Evolutionary conservation across 2,329 filamentous ascomycete genomes (phyloP), one percentile per base, ranked within the genome.

Genomic region (Fusarium miscanthi): DNA sequence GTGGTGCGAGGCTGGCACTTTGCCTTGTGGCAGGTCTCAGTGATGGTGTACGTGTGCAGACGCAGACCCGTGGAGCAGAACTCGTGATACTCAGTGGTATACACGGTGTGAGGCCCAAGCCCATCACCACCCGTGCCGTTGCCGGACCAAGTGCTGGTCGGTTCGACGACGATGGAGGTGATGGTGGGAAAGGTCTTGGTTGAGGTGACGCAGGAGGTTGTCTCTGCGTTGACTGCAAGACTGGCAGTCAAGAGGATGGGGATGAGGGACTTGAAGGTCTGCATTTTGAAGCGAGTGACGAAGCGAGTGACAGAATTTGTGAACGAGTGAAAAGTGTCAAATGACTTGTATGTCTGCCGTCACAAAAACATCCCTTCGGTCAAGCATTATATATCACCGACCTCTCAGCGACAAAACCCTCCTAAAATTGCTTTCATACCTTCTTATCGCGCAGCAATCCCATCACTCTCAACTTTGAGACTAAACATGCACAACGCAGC

Each of bases 401-500:
- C 35, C 8, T 38, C 21, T 37, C 6, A 25, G 4, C 8, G 21
- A 11, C 6, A 1, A 14, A 19, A 10, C 0, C 7, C 0, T 19
- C 19, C 8, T 19, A 8, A 53, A 5, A 42, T 54, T 42, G 14
- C 51, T 9, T 27, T 27, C 6, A 4, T 5, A 5, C 14, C 16
- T 30, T 6, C 37, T 42, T 54, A 8, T 8, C 27, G 27, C 27
- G 27, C 7, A 30, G 6, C 6, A 30, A 30, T 30, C 2, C 8
- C 7, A 8, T 8, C 2, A 7, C 27, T 30, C 27, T 30, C 7
- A 7, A 54, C 10, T 25, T 40, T 54, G 52, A 54, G 6, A 42
- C 27, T 2, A 21, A 54, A 8, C 8, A 54, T 31, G 11, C 21
- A 8, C 37, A 43, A 19, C 12, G 6, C 27, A 54, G 37, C 52